Base-by-base conservation (phyloP, 305 asterid species). In the Ajuga reptans region DNA sequence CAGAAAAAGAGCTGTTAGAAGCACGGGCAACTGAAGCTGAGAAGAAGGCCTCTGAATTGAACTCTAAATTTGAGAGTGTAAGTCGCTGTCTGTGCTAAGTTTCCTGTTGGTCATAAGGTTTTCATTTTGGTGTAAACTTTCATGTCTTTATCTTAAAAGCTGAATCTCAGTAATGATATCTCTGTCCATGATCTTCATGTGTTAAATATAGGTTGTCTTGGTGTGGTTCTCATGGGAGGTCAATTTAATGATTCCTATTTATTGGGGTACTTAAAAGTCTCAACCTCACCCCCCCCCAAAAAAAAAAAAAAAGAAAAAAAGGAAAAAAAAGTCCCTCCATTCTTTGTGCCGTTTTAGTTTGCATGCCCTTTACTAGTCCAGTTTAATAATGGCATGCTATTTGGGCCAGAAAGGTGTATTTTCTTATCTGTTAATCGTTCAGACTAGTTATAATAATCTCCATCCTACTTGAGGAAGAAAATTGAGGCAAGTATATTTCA, bases 1-100 rank as follows among this genome's bases (percentile, higher is more conserved):
- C 82, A 67, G 89, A 85, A 72, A 85, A 77, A 17, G 81, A 75
- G 64, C 69, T 54, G 8, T 75, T 89, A 52, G 89, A 84, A 77
- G 77, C 81, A 55, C 85, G 75, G 72, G 76, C 68, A 66, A 63
- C 60, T 41, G 89, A 84, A 78, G 87, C 87, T 34, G 84, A 80
- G 37, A 77, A 71, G 45, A 83, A 62, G 74, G 76, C 66, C 14
- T 73, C 81, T 37, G 83, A 80, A 43, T 71, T 75, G 64, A 70
- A 50, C 77, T 41, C 87, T 52, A 85, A 86, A 78, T 64, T 81
- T 64, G 86, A 77, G 50, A 78, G 72, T 69, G 98, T 92, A 75
- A 86, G 95, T 73, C 61, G 29, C 15, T 34, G 69, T 33, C 68
- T 56, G 16, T 36, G 66, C 68, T 53, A 33, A 17, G 17, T 41